Conservation (phyloP, 345 rosid species). For the Geranium rotundifolium region DNA sequence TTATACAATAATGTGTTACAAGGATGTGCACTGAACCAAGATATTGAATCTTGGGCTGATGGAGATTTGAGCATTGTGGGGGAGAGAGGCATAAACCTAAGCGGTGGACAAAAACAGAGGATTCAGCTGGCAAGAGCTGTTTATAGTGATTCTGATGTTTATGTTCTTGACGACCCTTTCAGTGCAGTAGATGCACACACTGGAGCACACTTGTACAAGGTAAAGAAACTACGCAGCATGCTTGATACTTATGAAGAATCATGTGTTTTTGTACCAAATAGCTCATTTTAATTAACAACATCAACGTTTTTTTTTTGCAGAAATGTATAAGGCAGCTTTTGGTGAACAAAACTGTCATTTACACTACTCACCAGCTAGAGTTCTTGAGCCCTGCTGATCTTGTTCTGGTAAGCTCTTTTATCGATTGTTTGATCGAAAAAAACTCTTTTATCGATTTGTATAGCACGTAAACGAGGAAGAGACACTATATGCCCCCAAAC, state of each 20-base stretch:
- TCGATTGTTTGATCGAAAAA: background rate
- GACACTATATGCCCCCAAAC: no score
- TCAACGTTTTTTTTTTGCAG: slow-evolving; percentile 19
- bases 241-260: no score
- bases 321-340: slow-evolving; percentile 41
- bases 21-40: slow-evolving; percentile 49
- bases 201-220: slow-evolving; percentile 64
- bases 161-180: slow-evolving; percentile 68
- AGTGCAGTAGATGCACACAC: slow-evolving; percentile 76
- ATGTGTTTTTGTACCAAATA: no score
- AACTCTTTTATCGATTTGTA: slow-evolving; percentile 1
- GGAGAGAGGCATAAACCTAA: slow-evolving; percentile 75
- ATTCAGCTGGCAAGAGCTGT: slow-evolving; percentile 74
- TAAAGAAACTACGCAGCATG: slow-evolving; percentile 6
- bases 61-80: slow-evolving; percentile 65
- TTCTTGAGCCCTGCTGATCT: slow-evolving; percentile 51
- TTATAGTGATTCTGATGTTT: slow-evolving; percentile 53
- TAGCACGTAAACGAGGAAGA: no score
- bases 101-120: slow-evolving; percentile 87
- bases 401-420: slow-evolving; percentile 32
- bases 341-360: slow-evolving; percentile 44
- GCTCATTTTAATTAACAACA: background rate
- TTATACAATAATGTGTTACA: slow-evolving; percentile 42
- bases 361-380: slow-evolving; percentile 58
- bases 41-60: slow-evolving; percentile 39